Evolutionary conservation across 768 basidiomycete species (phyloP).

Genomic region (Tulasnella sp.): DNA sequence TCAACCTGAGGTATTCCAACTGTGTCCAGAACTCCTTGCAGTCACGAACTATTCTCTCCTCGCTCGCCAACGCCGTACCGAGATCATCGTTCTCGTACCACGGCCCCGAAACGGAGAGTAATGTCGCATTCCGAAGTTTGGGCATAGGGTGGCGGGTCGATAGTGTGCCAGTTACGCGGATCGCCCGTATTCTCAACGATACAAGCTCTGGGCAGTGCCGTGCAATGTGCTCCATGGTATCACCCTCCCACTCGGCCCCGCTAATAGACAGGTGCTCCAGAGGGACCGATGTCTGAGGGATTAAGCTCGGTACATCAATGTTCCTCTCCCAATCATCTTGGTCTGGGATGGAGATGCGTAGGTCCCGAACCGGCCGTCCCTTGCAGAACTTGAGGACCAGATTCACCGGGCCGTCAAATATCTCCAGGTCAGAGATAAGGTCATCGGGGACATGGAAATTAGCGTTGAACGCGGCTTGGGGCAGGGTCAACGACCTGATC

Average conservation of each 20-base stretch:
- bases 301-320: not conserved
- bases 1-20: not conserved
- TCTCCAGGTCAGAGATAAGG: not conserved
- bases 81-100: not conserved
- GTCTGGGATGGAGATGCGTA: not conserved
- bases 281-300: not conserved
- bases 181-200: constrained; percentile 35
- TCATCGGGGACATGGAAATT: not conserved
- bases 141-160: not conserved
- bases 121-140: not conserved
- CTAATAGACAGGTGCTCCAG: not conserved
- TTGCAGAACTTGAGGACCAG: no score
- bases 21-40: not conserved
- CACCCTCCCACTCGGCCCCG: not conserved
- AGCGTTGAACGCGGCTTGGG: not conserved
- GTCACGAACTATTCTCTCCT: not conserved
- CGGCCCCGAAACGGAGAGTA: not conserved
- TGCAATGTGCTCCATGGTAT: not conserved
- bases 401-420: no score
- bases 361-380: not conserved
- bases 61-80: not conserved
- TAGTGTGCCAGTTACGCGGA: not conserved
- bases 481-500: not conserved
- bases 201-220: not conserved
- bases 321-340: not conserved